Conservation (phyloP, 2,329 filamentous ascomycete species). For the Scedosporium minutisporum region DNA sequence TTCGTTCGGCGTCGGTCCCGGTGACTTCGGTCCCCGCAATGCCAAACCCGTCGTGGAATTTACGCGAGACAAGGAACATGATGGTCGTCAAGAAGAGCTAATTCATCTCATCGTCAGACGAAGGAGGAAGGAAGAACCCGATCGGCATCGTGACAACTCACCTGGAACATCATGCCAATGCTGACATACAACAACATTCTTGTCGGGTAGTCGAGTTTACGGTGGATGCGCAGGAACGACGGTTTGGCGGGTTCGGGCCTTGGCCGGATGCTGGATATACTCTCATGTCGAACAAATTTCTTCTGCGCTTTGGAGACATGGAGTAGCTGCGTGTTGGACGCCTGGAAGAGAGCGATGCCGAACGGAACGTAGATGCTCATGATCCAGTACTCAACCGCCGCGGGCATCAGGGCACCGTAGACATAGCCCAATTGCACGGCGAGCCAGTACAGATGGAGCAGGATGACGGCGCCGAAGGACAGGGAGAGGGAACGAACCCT, state of each 20-base stretch:
- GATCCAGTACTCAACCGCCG: constrained; percentile 52
- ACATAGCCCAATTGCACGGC: constrained; percentile 28
- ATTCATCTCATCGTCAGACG: constrained; percentile 10
- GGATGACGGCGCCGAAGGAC: constrained; percentile 28
- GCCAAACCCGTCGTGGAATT: constrained; percentile 53
- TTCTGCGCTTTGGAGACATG: constrained; percentile 46
- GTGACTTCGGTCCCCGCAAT: constrained; percentile 51
- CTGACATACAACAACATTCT: constrained; percentile 41
- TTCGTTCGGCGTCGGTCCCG: constrained; percentile 42
- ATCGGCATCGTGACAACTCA: constrained; percentile 20
- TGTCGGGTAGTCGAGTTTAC: constrained; percentile 32
- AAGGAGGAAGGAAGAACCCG: not conserved
- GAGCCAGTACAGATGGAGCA: constrained; percentile 34
- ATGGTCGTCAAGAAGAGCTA: constrained; percentile 49
- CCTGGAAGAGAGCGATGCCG: constrained; percentile 57
- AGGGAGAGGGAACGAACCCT: constrained; percentile 29
- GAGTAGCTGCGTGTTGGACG: constrained; percentile 51
- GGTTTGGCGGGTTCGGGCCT: constrained; percentile 12
- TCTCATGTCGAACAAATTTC: constrained; percentile 21
- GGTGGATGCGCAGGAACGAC: constrained; percentile 26
- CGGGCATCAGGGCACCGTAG: constrained; percentile 32
- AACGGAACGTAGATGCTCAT: constrained; percentile 57
- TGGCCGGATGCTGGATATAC: constrained; percentile 12
- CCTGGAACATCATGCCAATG: constrained; percentile 46
- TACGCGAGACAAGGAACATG: constrained; percentile 54